Percentiles rank a stretch among this genome's conserved stretches.
phyloP scores from a whole-genome alignment of 169 alveolate species.

The Pseudocohnilembus persalinus region DNA sequence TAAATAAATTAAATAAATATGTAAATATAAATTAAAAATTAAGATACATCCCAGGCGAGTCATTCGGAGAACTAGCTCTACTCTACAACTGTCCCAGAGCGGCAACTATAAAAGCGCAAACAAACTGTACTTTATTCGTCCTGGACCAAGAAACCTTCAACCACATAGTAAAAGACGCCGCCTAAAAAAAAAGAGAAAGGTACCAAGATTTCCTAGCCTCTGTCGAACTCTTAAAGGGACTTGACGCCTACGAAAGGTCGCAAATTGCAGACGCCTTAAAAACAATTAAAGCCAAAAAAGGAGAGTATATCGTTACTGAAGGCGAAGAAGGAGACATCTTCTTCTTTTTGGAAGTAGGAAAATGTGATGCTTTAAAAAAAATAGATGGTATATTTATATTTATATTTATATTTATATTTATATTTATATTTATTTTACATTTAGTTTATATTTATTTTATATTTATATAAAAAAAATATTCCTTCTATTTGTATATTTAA shows the following conservation, averaged over 20 bases:
- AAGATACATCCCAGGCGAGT: conserved; percentile 88
- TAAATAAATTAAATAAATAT: too few relatives aligned
- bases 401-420: too few relatives aligned
- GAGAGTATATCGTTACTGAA: conserved; percentile 91
- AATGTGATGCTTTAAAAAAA: conserved; percentile 91
- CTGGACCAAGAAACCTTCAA: conserved; percentile 94
- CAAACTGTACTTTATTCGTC: conserved; percentile 89
- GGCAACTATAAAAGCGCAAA: conserved; percentile 92
- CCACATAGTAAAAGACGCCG: conserved; percentile 94
- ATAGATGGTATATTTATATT: conserved; percentile 71
- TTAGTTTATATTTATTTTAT: too few relatives aligned
- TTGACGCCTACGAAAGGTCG: conserved; percentile 94
- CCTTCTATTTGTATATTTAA: not conserved
- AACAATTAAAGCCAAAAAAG: conserved; percentile 76
- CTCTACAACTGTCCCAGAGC: conserved; percentile 97
- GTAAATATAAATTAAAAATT: conserved; percentile 52
- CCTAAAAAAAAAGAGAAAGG: conserved; percentile 90
- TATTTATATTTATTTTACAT: too few relatives aligned
- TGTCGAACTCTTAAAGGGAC: conserved; percentile 87
- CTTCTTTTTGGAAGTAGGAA: conserved; percentile 93
- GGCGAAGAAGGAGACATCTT: conserved; percentile 95
- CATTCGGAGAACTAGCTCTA: conserved; percentile 97
- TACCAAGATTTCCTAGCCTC: conserved; percentile 89
- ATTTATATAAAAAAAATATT: too few relatives aligned
- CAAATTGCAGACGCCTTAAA: conserved; percentile 94